Conservation (phyloP, 2,329 filamentous ascomycete species). For the Lasiodiplodia hormozganensis region DNA sequence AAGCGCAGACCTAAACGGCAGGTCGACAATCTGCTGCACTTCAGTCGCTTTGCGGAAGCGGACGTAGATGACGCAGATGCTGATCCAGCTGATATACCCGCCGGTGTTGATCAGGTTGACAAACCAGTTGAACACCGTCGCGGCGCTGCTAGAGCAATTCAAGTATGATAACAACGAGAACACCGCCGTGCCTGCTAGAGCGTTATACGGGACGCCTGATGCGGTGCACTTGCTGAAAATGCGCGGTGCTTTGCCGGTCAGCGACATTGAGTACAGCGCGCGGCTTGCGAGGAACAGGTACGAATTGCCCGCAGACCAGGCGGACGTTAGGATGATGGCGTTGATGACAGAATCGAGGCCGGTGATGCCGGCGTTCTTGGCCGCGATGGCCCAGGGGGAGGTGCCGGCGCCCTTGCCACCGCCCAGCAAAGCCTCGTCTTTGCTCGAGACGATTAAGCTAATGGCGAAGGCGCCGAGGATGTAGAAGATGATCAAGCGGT, state of each 20-base stretch:
- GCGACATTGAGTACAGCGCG: conserved; percentile 59
- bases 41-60: conserved; percentile 62
- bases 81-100: conserved; percentile 56
- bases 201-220: conserved; percentile 75
- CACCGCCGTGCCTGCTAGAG: conserved; percentile 68
- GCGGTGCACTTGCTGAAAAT: conserved; percentile 66
- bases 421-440: conserved; percentile 51
- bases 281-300: conserved; percentile 63
- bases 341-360: conserved; percentile 66
- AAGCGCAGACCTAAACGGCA: conserved; percentile 52
- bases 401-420: conserved; percentile 56
- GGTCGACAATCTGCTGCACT: conserved; percentile 55
- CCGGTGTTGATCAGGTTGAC: conserved; percentile 75
- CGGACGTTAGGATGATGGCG: conserved; percentile 60
- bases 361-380: conserved; percentile 60
- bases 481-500: conserved; percentile 61
- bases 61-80: conserved; percentile 66
- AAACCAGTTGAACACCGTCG: conserved; percentile 76
- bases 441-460: conserved; percentile 63
- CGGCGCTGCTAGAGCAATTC: conserved; percentile 69
- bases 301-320: conserved; percentile 63
- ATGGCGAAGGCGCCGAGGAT: conserved; percentile 58
- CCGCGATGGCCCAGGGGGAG: conserved; percentile 69
- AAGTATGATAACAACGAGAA: conserved; percentile 77
- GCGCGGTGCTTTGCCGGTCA: conserved; percentile 60